Percentiles rank a stretch among this genome's conserved stretches.
These are phyloP conservation scores for Ramichloridium luteum DNA, from an alignment of 2,329 filamentous ascomycete species.

Conservation along the genomic window DNA sequence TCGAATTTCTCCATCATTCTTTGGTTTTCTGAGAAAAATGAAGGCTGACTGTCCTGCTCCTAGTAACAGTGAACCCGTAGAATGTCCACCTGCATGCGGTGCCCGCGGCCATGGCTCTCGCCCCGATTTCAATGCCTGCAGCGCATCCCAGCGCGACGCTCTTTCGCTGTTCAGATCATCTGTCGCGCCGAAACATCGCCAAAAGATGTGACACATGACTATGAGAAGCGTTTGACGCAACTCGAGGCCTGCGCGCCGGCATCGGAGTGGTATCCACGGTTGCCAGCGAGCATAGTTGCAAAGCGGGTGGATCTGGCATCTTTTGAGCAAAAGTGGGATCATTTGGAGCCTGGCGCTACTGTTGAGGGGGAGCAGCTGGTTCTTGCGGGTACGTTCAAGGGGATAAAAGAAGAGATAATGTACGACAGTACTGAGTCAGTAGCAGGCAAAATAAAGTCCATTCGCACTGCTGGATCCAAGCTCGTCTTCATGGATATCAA, in stretches of 20 bases:
- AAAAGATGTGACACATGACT: constrained; percentile 25
- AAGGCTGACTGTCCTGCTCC: not conserved
- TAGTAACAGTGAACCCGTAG: not conserved
- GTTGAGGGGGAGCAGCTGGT: no score
- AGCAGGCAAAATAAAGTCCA: constrained; percentile 59
- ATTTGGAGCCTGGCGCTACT: no score
- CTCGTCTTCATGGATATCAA: constrained; percentile 75
- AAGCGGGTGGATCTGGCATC: no score
- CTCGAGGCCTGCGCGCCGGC: constrained; percentile 39
- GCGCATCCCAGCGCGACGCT: constrained; percentile 19
- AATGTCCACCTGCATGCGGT: constrained; percentile 29
- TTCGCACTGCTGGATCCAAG: constrained; percentile 60
- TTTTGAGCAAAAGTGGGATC: no score
- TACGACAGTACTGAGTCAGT: not conserved
- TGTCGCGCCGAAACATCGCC: not conserved
- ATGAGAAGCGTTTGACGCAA: constrained; percentile 42
- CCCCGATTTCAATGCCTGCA: constrained; percentile 25
- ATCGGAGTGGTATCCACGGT: constrained; percentile 45
- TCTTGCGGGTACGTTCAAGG: no score
- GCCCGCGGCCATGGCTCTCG: constrained; percentile 44
- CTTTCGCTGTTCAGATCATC: not conserved
- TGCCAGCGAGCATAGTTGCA: no score
- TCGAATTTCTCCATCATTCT: constrained; percentile 29
- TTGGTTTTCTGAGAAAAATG: not conserved
- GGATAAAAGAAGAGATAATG: no score